These are phyloP conservation scores for Monilinia aucupariae DNA, from an alignment of 2,329 filamentous ascomycete genomes.

Conservation along the genomic window DNA sequence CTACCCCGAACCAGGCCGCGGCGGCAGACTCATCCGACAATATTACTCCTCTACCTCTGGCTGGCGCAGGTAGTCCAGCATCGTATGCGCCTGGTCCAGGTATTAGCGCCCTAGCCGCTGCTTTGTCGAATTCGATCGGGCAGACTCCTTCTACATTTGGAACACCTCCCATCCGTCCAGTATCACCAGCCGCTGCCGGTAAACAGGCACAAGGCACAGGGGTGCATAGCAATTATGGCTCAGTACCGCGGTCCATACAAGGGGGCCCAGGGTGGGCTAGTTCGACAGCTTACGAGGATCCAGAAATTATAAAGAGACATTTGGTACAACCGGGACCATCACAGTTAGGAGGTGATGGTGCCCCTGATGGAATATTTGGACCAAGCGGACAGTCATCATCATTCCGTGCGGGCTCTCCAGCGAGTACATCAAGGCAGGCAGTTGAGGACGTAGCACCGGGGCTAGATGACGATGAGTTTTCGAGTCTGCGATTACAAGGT, in stretches of 20 bases:
- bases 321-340: conserved; percentile 66
- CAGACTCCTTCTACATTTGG: conserved; percentile 65
- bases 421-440: conserved; percentile 33
- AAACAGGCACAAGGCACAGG: conserved; percentile 36
- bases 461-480: conserved; percentile 74
- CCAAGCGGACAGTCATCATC: conserved; percentile 34
- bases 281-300: conserved; percentile 70
- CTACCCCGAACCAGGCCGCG: conserved; percentile 41
- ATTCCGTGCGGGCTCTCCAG: conserved; percentile 36
- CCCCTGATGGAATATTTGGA: conserved; percentile 26
- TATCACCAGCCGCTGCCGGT: conserved; percentile 51
- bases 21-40: conserved; percentile 37
- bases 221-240: conserved; percentile 74
- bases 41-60: conserved; percentile 55
- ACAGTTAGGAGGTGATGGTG: conserved; percentile 29
- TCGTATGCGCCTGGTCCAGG: conserved; percentile 67
- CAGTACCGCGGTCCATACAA: conserved; percentile 51
- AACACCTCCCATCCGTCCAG: conserved; percentile 53
- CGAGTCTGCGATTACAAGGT: conserved; percentile 85
- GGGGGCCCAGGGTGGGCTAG: conserved; percentile 41
- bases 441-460: conserved; percentile 34
- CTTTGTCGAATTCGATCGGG: conserved; percentile 70
- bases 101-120: conserved; percentile 80
- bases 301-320: conserved; percentile 86
- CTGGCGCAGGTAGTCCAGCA: conserved; percentile 44